Percentiles rank a stretch among this genome's conserved stretches.
phyloP scores from a whole-genome alignment of 805 yeast species.

The Metschnikowia colocasiae region DNA sequence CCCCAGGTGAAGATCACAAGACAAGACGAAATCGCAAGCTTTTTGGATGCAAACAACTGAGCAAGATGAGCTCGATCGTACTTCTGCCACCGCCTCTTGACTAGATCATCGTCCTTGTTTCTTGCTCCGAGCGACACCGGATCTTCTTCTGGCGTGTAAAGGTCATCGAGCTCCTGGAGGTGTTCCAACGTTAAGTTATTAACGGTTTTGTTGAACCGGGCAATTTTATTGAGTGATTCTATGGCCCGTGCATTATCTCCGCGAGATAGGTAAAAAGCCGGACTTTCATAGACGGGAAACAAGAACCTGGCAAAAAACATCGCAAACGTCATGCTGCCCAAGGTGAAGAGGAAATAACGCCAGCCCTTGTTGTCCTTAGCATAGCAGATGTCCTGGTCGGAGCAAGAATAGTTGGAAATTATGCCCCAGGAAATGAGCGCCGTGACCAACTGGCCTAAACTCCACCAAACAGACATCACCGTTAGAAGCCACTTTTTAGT shows the following conservation, averaged over 20 bases:
- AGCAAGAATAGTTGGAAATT: conserved; percentile 15
- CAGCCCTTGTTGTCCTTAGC: conserved; percentile 53
- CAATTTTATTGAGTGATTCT: conserved; percentile 41
- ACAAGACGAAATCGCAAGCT: conserved; percentile 43
- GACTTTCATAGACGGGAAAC: conserved; percentile 50
- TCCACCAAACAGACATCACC: conserved; percentile 31
- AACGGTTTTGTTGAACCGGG: conserved; percentile 42
- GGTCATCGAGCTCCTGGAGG: conserved; percentile 41
- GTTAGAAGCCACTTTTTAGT: conserved; percentile 25
- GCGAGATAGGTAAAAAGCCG: conserved; percentile 49
- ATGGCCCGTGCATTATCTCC: conserved; percentile 51
- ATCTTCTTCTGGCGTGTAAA: conserved; percentile 7
- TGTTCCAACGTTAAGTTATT: conserved; percentile 45
- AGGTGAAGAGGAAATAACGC: conserved; percentile 52
- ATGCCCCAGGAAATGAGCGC: conserved; percentile 17
- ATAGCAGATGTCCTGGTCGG: conserved; percentile 30
- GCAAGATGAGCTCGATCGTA: conserved; percentile 38
- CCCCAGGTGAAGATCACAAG: conserved; percentile 50
- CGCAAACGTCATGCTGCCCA: conserved; percentile 45
- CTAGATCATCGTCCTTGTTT: neutral
- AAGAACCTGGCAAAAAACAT: conserved; percentile 33
- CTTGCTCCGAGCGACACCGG: conserved; percentile 3
- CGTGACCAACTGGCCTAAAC: conserved; percentile 21
- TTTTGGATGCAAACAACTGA: conserved; percentile 44
- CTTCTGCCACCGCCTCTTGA: conserved; percentile 13